phyloP scores from a whole-genome alignment of 805 yeast species.

The Blastobotrys chiropterorum region DNA sequence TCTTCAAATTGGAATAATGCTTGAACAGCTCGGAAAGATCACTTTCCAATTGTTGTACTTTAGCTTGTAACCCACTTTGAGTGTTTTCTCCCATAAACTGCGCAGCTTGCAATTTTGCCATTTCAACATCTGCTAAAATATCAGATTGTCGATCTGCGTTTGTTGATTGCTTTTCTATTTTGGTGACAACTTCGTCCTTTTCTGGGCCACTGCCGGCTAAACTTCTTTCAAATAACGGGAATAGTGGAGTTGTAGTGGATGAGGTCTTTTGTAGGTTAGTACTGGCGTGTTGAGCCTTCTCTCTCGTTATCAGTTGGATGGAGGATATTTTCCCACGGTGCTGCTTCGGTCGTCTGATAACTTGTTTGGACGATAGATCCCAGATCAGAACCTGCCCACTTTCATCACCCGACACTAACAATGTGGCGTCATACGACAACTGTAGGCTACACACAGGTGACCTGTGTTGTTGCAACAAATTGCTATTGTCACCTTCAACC shows the following conservation, averaged over 20 bases:
- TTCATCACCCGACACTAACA: conserved; percentile 65
- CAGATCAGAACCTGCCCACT: conserved; percentile 61
- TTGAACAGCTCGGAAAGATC: conserved; percentile 15
- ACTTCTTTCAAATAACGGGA: conserved; percentile 26
- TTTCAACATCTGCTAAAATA: conserved; percentile 6
- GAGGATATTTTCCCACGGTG: conserved; percentile 20
- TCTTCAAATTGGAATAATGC: conserved; percentile 15
- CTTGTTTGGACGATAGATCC: conserved; percentile 44
- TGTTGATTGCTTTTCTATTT: conserved; percentile 9
- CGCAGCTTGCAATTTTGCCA: conserved; percentile 1
- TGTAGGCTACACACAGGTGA: conserved; percentile 46
- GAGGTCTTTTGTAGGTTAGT: background rate
- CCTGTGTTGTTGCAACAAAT: conserved; percentile 22
- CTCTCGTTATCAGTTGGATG: conserved; percentile 13
- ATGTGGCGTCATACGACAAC: conserved; percentile 69
- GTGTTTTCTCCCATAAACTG: conserved; percentile 10
- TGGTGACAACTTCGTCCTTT: conserved; percentile 18
- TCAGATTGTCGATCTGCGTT: background rate
- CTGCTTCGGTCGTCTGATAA: conserved; percentile 24
- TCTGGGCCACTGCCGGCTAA: conserved; percentile 12
- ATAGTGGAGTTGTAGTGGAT: conserved; percentile 7
- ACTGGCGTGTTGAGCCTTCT: background rate
- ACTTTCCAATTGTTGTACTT: conserved; percentile 14
- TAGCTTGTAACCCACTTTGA: conserved; percentile 11
- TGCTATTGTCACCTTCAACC: conserved; percentile 28